Conservation (phyloP, 257 asterid genomes). For the Solanum chmielewskii region DNA sequence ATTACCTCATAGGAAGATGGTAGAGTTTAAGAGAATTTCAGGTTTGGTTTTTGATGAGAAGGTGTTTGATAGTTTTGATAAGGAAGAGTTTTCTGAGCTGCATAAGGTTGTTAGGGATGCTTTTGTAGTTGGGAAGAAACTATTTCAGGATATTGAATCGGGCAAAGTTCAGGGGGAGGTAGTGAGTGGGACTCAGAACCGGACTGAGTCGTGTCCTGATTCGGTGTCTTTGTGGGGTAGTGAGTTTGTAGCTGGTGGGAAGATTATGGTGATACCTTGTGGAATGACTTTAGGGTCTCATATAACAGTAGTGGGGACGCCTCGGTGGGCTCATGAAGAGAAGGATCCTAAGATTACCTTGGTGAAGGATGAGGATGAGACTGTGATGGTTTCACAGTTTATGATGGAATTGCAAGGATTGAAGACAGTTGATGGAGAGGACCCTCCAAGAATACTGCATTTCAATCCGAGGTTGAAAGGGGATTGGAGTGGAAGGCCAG, state of each 20-base stretch:
- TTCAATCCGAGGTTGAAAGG: conserved; percentile 85
- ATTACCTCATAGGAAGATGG: conserved; percentile 24
- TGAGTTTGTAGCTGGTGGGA: conserved; percentile 33
- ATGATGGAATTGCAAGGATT: conserved; percentile 84
- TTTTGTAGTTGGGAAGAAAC: conserved; percentile 52
- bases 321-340: conserved; percentile 40
- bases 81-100: conserved; percentile 59
- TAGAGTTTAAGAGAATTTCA: conserved; percentile 45
- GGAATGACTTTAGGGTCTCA: conserved; percentile 88
- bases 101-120: conserved; percentile 67
- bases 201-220: conserved; percentile 45
- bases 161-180: conserved; percentile 34
- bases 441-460: conserved; percentile 87
- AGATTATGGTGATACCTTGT: conserved; percentile 70
- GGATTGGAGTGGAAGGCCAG: conserved; percentile 83
- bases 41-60: conserved; percentile 51
- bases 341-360: conserved; percentile 31
- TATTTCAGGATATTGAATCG: conserved; percentile 50
- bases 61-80: conserved; percentile 38
- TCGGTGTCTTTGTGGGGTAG: conserved; percentile 45
- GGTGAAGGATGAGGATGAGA: conserved; percentile 17
- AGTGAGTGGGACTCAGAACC: conserved; percentile 13
- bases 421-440: conserved; percentile 88
- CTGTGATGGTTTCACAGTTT: conserved; percentile 61
- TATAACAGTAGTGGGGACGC: conserved; percentile 74